phyloP scores from a whole-genome alignment of 2,329 filamentous ascomycete species.

The Daldinia sp. region DNA sequence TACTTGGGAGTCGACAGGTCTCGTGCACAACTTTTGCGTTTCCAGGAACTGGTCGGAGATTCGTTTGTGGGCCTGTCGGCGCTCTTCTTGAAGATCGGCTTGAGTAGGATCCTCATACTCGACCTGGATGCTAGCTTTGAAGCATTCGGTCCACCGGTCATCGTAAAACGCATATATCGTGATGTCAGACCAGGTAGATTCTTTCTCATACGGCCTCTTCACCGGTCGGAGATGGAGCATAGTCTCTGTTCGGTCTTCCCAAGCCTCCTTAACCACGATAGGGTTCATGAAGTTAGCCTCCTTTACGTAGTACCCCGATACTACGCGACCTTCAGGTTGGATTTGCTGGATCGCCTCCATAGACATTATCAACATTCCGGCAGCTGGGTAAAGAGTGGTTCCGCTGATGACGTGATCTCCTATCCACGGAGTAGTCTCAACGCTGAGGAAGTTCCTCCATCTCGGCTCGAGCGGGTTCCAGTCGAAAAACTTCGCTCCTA shows the following conservation, averaged over 20 bases:
- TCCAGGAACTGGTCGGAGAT: constrained; percentile 25
- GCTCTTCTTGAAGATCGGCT: constrained; percentile 34
- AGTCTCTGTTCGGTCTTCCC: constrained; percentile 46
- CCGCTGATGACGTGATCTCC: constrained; percentile 51
- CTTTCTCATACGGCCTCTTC: constrained; percentile 38
- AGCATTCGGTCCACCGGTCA: constrained; percentile 47
- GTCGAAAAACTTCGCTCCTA: constrained; percentile 45
- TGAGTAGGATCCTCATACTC: constrained; percentile 40
- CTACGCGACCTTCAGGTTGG: constrained; percentile 17
- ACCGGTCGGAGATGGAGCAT: constrained; percentile 44
- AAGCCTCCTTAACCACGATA: constrained; percentile 44
- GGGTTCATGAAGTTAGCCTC: constrained; percentile 46
- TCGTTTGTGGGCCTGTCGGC: constrained; percentile 16
- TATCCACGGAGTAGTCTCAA: constrained; percentile 55
- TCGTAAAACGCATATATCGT: constrained; percentile 41
- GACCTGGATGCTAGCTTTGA: constrained; percentile 44
- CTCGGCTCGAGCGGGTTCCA: constrained; percentile 42
- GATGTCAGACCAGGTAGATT: constrained; percentile 44
- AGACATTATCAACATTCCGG: constrained; percentile 51
- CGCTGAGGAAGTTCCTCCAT: constrained; percentile 57
- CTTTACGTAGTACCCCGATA: constrained; percentile 44
- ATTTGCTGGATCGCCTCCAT: constrained; percentile 49
- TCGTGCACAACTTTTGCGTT: constrained; percentile 35
- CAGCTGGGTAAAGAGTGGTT: constrained; percentile 48
- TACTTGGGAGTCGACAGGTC: constrained; percentile 38